phyloP scores from a whole-genome alignment of 2,329 filamentous ascomycete genomes.

The Cytospora piceicola region DNA sequence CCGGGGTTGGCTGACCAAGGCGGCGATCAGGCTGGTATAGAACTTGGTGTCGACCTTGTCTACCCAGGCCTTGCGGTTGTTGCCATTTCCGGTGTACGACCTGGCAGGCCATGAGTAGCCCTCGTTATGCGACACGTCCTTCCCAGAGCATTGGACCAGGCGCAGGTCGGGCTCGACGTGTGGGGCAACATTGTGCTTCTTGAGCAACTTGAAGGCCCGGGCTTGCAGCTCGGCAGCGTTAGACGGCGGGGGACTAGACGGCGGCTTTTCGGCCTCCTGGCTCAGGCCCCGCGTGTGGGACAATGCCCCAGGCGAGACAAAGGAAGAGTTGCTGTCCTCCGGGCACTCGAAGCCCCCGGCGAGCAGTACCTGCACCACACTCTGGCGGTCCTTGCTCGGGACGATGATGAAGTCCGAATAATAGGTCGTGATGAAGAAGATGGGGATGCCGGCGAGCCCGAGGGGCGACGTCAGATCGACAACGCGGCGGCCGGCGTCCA shows the following conservation, averaged over 20 bases:
- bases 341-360: slow-evolving; percentile 84
- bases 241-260: slow-evolving; percentile 75
- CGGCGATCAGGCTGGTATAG: slow-evolving; percentile 65
- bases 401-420: slow-evolving; percentile 97
- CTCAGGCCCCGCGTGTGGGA: slow-evolving; percentile 42
- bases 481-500: slow-evolving; percentile 89
- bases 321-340: slow-evolving; percentile 67
- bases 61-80: slow-evolving; percentile 52
- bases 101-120: slow-evolving; percentile 42
- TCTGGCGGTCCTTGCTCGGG: slow-evolving; percentile 71
- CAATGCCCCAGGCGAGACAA: slow-evolving; percentile 57
- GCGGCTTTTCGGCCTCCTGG: slow-evolving; percentile 43
- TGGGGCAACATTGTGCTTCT: slow-evolving; percentile 74
- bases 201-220: slow-evolving; percentile 83
- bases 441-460: slow-evolving; percentile 88
- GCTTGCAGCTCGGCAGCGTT: slow-evolving; percentile 78
- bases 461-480: slow-evolving; percentile 89
- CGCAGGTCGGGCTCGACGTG: slow-evolving; percentile 69
- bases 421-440: slow-evolving; percentile 99
- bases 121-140: slow-evolving; percentile 47
- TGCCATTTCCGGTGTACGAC: slow-evolving; percentile 44
- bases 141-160: slow-evolving; percentile 81
- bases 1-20: slow-evolving; percentile 62
- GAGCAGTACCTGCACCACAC: slow-evolving; percentile 77
- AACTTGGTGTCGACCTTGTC: slow-evolving; percentile 66